phyloP scores from a whole-genome alignment of 2,329 filamentous ascomycete species.

The Rhinocladiella similis region DNA sequence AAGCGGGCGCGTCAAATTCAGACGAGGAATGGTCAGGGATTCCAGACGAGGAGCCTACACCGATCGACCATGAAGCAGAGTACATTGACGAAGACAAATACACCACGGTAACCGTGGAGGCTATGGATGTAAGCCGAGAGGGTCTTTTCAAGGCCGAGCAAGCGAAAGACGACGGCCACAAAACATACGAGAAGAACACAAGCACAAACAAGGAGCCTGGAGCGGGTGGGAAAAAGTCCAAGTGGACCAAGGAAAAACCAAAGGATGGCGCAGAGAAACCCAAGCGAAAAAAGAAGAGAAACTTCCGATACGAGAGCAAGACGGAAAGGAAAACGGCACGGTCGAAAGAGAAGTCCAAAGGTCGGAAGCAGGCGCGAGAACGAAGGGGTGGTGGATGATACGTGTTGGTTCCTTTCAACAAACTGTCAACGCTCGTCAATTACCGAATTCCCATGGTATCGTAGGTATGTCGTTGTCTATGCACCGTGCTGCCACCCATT shows the following conservation, averaged over 20 bases:
- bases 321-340: slow-evolving; percentile 67
- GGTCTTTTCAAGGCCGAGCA: slow-evolving; percentile 61
- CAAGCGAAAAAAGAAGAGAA: slow-evolving; percentile 78
- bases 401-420: slow-evolving; percentile 13
- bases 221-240: slow-evolving; percentile 36
- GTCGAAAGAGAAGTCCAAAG: slow-evolving; percentile 66
- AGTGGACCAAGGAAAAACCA: slow-evolving; percentile 48
- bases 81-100: slow-evolving; percentile 96
- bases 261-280: slow-evolving; percentile 23
- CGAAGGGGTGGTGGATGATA: slow-evolving; percentile 42
- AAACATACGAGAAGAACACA: slow-evolving; percentile 30
- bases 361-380: slow-evolving; percentile 67
- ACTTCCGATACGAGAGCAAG: slow-evolving; percentile 92
- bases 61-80: slow-evolving; percentile 79
- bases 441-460: slow-evolving; percentile 28
- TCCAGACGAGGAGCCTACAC: slow-evolving; percentile 48
- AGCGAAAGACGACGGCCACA: slow-evolving; percentile 23
- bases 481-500: slow-evolving; percentile 14
- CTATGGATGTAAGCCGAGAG: slow-evolving; percentile 75
- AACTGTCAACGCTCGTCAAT: slow-evolving; percentile 20
- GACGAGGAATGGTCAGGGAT: slow-evolving; percentile 66
- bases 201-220: slow-evolving; percentile 32
- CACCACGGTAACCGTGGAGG: slow-evolving; percentile 91
- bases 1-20: slow-evolving; percentile 40
- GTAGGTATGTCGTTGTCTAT: slow-evolving; percentile 25